These are phyloP conservation scores for Blastocystis sp. DNA, from an alignment of 352 stramenopile species.

Conservation along the genomic window DNA sequence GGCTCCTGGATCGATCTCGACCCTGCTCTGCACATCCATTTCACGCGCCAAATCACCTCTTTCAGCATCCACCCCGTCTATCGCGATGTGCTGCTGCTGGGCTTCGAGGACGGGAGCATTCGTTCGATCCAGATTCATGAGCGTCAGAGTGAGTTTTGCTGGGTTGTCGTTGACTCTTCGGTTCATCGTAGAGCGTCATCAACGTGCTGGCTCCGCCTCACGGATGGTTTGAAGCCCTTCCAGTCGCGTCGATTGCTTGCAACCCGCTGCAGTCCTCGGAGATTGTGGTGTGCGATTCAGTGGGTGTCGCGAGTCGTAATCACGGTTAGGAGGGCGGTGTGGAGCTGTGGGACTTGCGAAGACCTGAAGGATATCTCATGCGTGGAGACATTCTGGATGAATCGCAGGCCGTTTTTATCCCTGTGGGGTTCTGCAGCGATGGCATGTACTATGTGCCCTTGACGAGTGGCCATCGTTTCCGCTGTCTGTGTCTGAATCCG, in stretches of 20 bases:
- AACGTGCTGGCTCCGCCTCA: not conserved
- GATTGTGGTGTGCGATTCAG: not conserved
- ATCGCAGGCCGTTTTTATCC: not conserved
- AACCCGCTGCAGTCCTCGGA: not conserved
- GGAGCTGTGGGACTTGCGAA: not conserved
- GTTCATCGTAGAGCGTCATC: not conserved
- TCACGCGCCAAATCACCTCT: not conserved
- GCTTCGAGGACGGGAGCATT: conserved; percentile 11
- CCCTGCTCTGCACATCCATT: not conserved
- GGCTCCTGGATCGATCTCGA: not conserved
- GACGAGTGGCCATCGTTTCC: not conserved
- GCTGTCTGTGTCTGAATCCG: not conserved
- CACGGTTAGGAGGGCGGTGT: not conserved
- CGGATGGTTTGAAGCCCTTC: not conserved
- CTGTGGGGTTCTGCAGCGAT: not conserved
- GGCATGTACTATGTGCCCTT: not conserved
- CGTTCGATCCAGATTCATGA: not conserved
- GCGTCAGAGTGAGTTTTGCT: not conserved
- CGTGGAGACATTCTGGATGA: not conserved
- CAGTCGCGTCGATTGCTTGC: not conserved
- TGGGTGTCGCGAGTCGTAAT: not conserved
- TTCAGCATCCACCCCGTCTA: not conserved
- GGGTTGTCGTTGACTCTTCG: not conserved
- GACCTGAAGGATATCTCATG: not conserved
- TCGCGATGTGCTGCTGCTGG: not conserved